phyloP scores from a whole-genome alignment of 129 eudicot species.

The Lactuca saligna region DNA sequence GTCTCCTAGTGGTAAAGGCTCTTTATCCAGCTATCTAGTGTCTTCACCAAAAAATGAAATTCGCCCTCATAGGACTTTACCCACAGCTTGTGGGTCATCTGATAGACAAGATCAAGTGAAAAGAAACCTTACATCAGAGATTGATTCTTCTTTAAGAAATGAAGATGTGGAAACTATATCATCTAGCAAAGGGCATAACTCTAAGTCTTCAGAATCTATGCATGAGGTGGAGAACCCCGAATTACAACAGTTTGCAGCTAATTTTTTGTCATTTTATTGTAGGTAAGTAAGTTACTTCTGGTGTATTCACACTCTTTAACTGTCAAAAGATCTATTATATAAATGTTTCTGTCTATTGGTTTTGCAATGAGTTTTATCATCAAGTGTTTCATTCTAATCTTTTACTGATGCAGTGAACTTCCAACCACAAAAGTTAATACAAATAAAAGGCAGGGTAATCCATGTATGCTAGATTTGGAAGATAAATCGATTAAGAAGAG shows the following conservation, averaged over 20 bases:
- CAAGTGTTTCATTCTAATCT: conserved; percentile 13
- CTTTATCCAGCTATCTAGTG: conserved; percentile 64
- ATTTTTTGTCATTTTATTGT: conserved; percentile 77
- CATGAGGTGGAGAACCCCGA: conserved; percentile 41
- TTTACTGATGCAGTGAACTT: conserved; percentile 48
- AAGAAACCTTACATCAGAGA: conserved; percentile 66
- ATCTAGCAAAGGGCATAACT: conserved; percentile 15
- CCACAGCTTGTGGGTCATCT: conserved; percentile 35
- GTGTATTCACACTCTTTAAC: conserved; percentile 10
- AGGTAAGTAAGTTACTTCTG: conserved; percentile 45
- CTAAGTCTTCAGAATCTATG: conserved; percentile 14
- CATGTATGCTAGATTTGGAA: conserved; percentile 48
- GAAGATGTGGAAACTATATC: conserved; percentile 22
- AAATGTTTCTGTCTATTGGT: conserved; percentile 3
- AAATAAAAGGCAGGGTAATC: conserved; percentile 59
- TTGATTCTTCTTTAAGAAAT: conserved; percentile 35
- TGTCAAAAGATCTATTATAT: not conserved
- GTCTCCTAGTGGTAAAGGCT: conserved; percentile 85
- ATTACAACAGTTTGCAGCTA: conserved; percentile 67
- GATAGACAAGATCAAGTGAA: conserved; percentile 47
- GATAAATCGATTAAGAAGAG: conserved; percentile 52
- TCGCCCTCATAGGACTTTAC: conserved; percentile 29
- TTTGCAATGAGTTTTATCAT: not conserved
- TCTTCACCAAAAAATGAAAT: conserved; percentile 45
- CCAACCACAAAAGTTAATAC: conserved; percentile 36